phyloP scores from a whole-genome alignment of 768 basidiomycete genomes.

The Leucocoprinus birnbaumii region DNA sequence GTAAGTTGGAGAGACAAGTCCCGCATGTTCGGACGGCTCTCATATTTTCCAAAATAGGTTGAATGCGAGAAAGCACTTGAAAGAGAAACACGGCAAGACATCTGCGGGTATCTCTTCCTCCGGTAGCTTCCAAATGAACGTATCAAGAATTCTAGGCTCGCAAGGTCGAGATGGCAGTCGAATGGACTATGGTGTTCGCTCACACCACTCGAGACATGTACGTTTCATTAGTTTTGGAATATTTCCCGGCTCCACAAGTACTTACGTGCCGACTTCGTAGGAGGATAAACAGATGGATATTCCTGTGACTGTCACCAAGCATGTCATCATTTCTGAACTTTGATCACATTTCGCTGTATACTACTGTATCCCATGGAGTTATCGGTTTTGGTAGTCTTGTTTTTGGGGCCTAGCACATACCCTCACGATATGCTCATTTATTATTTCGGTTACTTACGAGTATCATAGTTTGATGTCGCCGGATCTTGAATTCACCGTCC shows the following conservation, averaged over 20 bases:
- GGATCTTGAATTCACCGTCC: too few species aligned
- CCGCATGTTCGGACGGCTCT: background rate
- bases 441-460: too few species aligned
- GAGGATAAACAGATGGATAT: constrained; percentile 3
- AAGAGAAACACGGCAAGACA: constrained; percentile 10
- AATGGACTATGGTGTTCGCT: background rate
- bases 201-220: background rate
- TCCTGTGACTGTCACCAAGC: constrained; percentile 14
- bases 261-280: background rate
- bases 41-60: constrained; percentile 3
- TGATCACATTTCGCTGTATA: background rate
- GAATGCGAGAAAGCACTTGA: constrained; percentile 12
- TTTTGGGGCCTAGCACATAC: too few species aligned
- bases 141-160: background rate
- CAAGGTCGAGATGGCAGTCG: background rate
- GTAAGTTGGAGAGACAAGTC: constrained; percentile 16
- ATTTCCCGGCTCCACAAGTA: too few species aligned
- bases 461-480: too few species aligned
- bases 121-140: background rate
- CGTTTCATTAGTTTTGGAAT: background rate
- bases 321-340: constrained; percentile 12
- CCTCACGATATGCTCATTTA: too few species aligned
- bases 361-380: too few species aligned
- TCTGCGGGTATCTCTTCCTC: background rate
- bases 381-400: too few species aligned